These are phyloP conservation scores for Symbiodinium pilosum DNA, from an alignment of 73 alveolate genomes.

Conservation along the genomic window DNA sequence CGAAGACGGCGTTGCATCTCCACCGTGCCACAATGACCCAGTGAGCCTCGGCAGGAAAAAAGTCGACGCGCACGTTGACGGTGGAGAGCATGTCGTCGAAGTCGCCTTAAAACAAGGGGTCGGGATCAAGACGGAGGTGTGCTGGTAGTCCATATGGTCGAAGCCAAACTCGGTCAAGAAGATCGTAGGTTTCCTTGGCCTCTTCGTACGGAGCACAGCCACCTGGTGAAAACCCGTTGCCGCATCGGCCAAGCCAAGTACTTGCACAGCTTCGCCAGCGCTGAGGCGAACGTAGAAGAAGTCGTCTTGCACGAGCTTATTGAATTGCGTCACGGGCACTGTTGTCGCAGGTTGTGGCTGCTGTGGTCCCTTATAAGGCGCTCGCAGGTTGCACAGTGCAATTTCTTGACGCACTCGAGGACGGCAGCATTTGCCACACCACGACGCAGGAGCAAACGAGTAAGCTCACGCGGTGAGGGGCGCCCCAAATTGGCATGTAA, in stretches of 20 bases:
- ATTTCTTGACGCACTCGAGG: neutral
- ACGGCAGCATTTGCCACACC: neutral
- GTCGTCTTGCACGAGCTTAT: neutral
- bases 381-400: neutral
- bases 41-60: slow-evolving; percentile 29
- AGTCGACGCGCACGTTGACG: neutral
- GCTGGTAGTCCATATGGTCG: slow-evolving; percentile 10
- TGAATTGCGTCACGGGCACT: neutral
- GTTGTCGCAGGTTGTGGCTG: neutral
- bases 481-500: slow-evolving; percentile 16
- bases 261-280: neutral
- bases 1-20: slow-evolving; percentile 2
- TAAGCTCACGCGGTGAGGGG: neutral
- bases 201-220: neutral
- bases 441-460: neutral
- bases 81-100: neutral
- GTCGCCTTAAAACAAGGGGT: neutral
- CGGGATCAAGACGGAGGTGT: neutral
- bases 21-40: neutral
- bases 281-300: slow-evolving; percentile 1
- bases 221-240: slow-evolving; percentile 24
- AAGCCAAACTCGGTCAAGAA: neutral
- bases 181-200: neutral
- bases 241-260: slow-evolving; percentile 17
- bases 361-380: neutral